phyloP scores from a whole-genome alignment of 352 stramenopile genomes.

The Pythium aquatile region DNA sequence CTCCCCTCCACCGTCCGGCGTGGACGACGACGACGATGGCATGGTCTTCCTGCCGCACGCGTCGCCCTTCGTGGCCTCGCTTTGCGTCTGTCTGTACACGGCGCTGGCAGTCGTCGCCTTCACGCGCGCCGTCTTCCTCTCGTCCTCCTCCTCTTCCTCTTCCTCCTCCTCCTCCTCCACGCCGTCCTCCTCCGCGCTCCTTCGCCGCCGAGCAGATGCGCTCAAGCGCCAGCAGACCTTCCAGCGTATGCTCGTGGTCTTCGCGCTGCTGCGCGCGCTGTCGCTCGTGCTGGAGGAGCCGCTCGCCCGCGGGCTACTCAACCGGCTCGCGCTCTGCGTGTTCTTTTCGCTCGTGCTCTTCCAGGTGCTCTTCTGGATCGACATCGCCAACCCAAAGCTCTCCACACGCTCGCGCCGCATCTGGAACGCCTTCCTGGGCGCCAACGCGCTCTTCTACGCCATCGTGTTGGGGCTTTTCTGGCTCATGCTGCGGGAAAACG shows the following conservation, averaged over 20 bases:
- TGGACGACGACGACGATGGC: conserved; percentile 12
- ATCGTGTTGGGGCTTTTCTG: conserved; percentile 60
- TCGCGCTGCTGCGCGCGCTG: conserved; percentile 52
- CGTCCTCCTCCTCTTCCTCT: conserved; percentile 1
- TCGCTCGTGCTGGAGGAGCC: conserved; percentile 45
- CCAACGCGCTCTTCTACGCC: conserved; percentile 76
- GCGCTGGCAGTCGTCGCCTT: conserved; percentile 50
- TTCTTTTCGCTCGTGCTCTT: conserved; percentile 88
- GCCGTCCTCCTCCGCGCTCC: conserved; percentile 22
- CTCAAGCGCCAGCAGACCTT: conserved; percentile 61
- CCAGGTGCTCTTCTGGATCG: conserved; percentile 85
- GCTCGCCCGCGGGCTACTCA: conserved; percentile 50
- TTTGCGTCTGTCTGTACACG: conserved; percentile 66
- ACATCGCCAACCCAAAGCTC: conserved; percentile 83
- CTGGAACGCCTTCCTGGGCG: conserved; percentile 67
- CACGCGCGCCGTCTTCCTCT: conserved; percentile 41
- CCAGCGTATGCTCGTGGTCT: conserved; percentile 66
- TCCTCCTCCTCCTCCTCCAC: conserved; percentile 19
- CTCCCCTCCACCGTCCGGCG: not conserved
- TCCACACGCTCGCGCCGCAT: conserved; percentile 71
- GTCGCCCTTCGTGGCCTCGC: conserved; percentile 40
- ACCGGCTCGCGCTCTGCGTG: conserved; percentile 69
- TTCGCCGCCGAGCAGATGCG: conserved; percentile 29
- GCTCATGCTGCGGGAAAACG: conserved; percentile 32
- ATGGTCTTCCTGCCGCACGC: conserved; percentile 60